phyloP scores from a whole-genome alignment of 352 stramenopile genomes.

The Stramenopiles sp. region DNA sequence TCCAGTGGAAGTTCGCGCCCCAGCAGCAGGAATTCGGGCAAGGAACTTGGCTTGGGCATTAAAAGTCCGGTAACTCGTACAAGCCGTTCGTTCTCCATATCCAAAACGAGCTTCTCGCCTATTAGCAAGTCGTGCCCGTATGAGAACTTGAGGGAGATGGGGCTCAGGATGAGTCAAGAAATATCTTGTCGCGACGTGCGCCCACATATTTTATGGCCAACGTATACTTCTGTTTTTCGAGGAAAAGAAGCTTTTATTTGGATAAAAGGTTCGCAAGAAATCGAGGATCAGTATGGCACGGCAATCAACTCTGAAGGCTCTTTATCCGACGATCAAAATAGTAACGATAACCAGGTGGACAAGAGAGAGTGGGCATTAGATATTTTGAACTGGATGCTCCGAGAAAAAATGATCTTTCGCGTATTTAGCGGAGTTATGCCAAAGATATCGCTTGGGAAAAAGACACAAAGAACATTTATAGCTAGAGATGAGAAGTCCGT shows the following conservation, averaged over 20 bases:
- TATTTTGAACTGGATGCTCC: constrained; percentile 3
- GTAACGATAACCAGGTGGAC: background rate
- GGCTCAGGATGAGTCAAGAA: background rate
- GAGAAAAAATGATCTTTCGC: background rate
- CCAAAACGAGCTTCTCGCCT: background rate
- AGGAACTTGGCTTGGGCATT: too few species aligned
- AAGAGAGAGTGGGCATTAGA: background rate
- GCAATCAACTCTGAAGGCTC: background rate
- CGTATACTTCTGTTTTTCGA: background rate
- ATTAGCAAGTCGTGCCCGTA: background rate
- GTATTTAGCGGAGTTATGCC: background rate
- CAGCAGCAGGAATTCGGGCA: too few species aligned
- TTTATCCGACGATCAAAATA: background rate
- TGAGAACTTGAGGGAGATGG: background rate
- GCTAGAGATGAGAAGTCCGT: background rate
- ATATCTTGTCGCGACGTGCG: background rate
- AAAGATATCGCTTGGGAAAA: background rate
- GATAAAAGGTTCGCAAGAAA: background rate
- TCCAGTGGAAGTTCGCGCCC: too few species aligned
- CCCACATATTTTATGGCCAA: background rate
- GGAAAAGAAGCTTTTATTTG: background rate
- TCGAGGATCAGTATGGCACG: background rate
- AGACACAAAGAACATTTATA: too few species aligned
- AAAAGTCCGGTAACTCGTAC: too few species aligned
- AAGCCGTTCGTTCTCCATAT: background rate